Evolutionary conservation across 208 protist species (phyloP).

Genomic region (Acanthamoeba culbertsoni): DNA sequence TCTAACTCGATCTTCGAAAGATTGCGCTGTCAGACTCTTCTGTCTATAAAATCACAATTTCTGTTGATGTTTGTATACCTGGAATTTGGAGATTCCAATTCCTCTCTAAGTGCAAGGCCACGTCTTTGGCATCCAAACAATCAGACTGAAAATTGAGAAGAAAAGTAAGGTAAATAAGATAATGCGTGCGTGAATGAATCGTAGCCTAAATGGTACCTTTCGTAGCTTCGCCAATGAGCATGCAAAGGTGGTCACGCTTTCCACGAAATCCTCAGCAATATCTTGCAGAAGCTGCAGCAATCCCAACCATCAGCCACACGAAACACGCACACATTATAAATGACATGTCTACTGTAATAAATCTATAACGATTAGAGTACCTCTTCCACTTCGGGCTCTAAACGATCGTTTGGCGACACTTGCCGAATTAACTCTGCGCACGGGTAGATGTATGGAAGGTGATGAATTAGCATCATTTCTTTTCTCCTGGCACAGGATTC

Average conservation of each 20-base stretch:
- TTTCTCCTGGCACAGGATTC: no score
- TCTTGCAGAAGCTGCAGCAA: conserved; percentile 63
- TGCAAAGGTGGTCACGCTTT: conserved; percentile 62
- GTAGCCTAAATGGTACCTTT: neutral
- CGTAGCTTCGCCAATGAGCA: conserved; percentile 63
- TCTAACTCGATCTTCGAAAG: no score
- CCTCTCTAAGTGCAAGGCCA: neutral
- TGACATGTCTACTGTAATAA: neutral
- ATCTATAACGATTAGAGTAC: neutral
- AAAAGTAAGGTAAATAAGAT: neutral
- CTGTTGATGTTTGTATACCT: neutral
- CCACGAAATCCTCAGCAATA: conserved; percentile 67
- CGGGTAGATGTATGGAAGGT: neutral
- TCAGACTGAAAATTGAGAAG: conserved; percentile 36
- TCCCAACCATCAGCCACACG: neutral
- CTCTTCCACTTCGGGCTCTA: conserved; percentile 67
- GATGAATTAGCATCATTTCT: no score
- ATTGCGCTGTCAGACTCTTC: neutral
- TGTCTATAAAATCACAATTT: neutral
- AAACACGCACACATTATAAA: neutral
- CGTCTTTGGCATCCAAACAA: conserved; percentile 45
- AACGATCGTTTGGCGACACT: conserved; percentile 19
- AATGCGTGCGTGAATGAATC: neutral
- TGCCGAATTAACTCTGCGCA: neutral
- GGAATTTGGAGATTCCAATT: conserved; percentile 11